Evolutionary conservation across 805 yeast species (phyloP), one percentile per base, ranked within the genome.

Genomic region (Myxozyma melibiosi): DNA sequence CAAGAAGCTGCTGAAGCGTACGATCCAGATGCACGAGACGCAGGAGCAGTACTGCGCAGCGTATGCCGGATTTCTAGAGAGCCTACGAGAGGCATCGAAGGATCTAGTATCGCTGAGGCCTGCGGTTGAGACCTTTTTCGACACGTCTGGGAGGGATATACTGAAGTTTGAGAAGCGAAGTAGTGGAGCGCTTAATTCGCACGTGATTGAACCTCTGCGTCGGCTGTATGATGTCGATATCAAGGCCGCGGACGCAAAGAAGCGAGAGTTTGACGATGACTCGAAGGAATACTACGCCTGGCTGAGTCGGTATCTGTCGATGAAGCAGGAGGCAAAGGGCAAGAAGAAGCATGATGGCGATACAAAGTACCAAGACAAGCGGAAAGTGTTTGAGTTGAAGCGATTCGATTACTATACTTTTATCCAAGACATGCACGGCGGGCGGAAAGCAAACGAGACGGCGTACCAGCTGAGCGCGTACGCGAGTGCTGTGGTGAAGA

Each of bases 221-320:
- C 63, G 65, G 52, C 63, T 74, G 24, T 76, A 76, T 63, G 79
- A 76, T 27, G 65, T 57, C 46, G 80, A 76, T 31, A 71, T 76
- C 60, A 76, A 76, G 62, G 48, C 68, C 14, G 73, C 73, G 42
- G 79, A 76, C 31, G 50, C 61, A 25, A 68, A 73, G 42, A 75
- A 76, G 51, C 69, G 74, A 33, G 79, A 76, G 43, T 76, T 76
- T 64, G 79, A 76, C 51, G 80, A 76, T 45, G 76, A 74, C 49
- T 72, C 76, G 16, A 65, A 70, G 27, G 77, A 76, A 58, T 76
- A 76, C 62, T 76, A 76, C 61, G 67, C 76, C 33, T 76, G 78
- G 78, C 69, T 76, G 48, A 68, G 77, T 13, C 65, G 77, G n/a
- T 76, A 76, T 53, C 65, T 76, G 24, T 63, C 76, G 13, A 68